Evolutionary conservation across 257 asterid species (phyloP).

Genomic region (Rauvolfia tetraphylla): DNA sequence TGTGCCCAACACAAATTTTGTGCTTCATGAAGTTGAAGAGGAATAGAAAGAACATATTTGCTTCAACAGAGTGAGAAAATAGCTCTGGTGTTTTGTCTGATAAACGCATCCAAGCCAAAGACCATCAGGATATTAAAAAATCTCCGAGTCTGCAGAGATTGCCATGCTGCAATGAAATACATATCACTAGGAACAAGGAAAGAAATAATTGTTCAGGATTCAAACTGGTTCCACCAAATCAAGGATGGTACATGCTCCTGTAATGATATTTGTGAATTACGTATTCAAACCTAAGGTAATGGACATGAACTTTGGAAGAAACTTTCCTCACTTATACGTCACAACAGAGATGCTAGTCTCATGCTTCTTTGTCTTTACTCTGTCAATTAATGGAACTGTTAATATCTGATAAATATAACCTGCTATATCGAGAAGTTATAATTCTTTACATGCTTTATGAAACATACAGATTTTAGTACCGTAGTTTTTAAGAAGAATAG

Average conservation of each 20-base stretch:
- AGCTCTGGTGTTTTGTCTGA: conserved; percentile 80
- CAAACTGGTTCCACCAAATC: conserved; percentile 86
- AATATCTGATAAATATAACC: not conserved
- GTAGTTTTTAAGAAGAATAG: no score
- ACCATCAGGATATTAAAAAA: conserved; percentile 74
- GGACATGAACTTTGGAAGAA: not conserved
- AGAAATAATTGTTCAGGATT: conserved; percentile 80
- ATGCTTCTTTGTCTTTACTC: not conserved
- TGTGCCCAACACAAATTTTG: conserved; percentile 60
- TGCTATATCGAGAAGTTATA: not conserved
- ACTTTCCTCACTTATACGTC: not conserved
- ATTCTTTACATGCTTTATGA: not conserved
- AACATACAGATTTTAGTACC: conserved; percentile 35
- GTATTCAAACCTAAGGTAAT: not conserved
- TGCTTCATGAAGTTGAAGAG: conserved; percentile 86
- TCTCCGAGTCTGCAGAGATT: conserved; percentile 88
- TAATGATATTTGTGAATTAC: conserved; percentile 75
- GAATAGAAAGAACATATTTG: conserved; percentile 67
- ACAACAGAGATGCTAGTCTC: no score
- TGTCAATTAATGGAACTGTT: not conserved
- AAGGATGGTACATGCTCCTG: conserved; percentile 77
- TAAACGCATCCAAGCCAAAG: conserved; percentile 51
- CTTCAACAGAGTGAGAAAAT: conserved; percentile 89
- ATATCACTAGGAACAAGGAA: conserved; percentile 61
- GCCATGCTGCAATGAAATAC: conserved; percentile 74